Percentiles rank a stretch among this genome's conserved stretches.
These are phyloP conservation scores for Kodamaea arcana DNA, from an alignment of 1,139 yeast genomes.

Conservation along the genomic window DNA sequence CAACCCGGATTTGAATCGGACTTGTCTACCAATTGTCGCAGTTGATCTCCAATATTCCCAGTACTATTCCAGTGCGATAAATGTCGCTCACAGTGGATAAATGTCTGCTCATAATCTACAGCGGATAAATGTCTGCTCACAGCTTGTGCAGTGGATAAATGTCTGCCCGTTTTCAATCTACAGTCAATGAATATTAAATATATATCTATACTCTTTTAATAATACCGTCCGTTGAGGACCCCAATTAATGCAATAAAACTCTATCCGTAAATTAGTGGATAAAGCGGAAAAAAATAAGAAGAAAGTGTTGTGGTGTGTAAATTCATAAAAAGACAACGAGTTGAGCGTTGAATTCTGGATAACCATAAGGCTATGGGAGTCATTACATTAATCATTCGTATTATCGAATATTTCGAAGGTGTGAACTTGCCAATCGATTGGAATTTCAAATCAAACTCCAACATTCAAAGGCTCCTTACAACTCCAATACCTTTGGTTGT, in stretches of 20 bases:
- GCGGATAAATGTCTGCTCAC: too few species aligned
- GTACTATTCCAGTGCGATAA: too few species aligned
- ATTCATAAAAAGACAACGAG: slow-evolving; percentile 36
- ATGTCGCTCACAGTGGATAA: too few species aligned
- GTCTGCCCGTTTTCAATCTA: too few species aligned
- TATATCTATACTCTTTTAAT: slow-evolving; percentile 9
- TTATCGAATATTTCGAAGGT: slow-evolving; percentile 6
- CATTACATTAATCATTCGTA: slow-evolving; percentile 44
- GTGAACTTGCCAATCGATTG: slow-evolving; percentile 6
- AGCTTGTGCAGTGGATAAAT: too few species aligned
- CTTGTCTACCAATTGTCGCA: too few species aligned
- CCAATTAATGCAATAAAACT: slow-evolving; percentile 48
- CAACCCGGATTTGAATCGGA: too few species aligned
- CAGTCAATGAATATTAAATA: slow-evolving; percentile 4
- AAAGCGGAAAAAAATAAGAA: slow-evolving; percentile 16
- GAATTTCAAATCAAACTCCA: slow-evolving; percentile 3
- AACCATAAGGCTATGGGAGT: slow-evolving; percentile 23
- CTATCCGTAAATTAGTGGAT: slow-evolving; percentile 21
- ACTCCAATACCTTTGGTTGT: slow-evolving; percentile 85
- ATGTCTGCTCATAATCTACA: too few species aligned
- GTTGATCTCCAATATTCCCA: too few species aligned
- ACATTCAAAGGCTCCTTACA: too few species aligned
- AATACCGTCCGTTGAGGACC: slow-evolving; percentile 52
- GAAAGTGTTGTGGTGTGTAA: slow-evolving; percentile 9
- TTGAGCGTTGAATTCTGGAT: slow-evolving; percentile 43